Conservation (phyloP, 169 alveolate species). For the Babesia bigemina region DNA sequence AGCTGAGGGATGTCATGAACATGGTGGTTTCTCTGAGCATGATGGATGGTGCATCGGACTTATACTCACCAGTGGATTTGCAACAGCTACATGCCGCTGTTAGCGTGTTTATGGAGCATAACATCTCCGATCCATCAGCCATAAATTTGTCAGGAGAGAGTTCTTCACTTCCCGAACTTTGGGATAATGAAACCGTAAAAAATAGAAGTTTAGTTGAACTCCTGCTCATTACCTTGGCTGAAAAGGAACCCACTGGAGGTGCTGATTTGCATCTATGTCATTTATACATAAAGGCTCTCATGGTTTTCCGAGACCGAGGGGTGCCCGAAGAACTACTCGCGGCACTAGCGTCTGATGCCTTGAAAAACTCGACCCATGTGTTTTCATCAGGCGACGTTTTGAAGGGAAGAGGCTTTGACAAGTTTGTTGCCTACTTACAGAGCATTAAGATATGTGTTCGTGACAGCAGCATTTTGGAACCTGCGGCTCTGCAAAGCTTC, state of each 20-base stretch:
- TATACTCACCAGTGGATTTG: not conserved
- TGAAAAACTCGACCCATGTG: not conserved
- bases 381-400: not conserved
- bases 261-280: not conserved
- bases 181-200: not conserved
- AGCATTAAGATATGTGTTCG: not conserved
- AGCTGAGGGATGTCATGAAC: not conserved
- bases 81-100: too few species aligned
- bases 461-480: not conserved
- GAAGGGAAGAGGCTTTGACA: not conserved
- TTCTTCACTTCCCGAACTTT: not conserved
- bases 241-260: not conserved
- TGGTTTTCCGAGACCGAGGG: not conserved
- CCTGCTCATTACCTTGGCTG: not conserved
- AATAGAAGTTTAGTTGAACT: not conserved
- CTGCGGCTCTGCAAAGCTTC: not conserved
- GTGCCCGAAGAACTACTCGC: not conserved
- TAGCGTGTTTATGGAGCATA: too few species aligned
- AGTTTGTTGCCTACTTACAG: not conserved
- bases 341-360: not conserved
- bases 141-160: not conserved
- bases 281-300: not conserved
- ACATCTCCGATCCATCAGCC: too few species aligned
- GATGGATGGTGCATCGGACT: not conserved
- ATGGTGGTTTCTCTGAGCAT: conserved; percentile 14